Evolutionary conservation across 73 alveolate species (phyloP).

Genomic region (Symbiodinium pilosum): DNA sequence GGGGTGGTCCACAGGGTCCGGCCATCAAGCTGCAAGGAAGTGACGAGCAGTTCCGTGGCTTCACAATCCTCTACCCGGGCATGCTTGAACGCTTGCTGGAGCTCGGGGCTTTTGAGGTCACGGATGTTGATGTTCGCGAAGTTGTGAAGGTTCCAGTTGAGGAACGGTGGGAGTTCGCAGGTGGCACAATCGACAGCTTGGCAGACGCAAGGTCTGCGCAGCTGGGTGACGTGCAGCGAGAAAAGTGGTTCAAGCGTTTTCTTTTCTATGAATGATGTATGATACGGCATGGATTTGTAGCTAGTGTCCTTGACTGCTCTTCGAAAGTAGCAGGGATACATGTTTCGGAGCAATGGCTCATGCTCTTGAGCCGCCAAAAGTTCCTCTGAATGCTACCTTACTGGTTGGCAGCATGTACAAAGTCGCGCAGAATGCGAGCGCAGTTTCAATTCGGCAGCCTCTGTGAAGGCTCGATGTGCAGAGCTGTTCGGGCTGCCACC

Average conservation of each 20-base stretch:
- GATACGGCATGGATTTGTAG: neutral
- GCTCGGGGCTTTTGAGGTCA: constrained; percentile 15
- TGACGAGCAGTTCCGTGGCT: constrained; percentile 22
- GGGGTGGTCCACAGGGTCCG: constrained; percentile 82
- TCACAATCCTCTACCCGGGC: constrained; percentile 1
- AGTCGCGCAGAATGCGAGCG: neutral
- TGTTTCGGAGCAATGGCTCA: neutral
- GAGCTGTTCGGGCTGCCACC: neutral
- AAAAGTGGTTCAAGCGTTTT: constrained; percentile 50
- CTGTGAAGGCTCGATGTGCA: neutral
- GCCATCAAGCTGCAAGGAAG: neutral
- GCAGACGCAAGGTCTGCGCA: neutral
- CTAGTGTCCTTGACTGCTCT: neutral
- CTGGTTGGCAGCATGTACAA: neutral
- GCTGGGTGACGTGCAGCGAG: constrained; percentile 38
- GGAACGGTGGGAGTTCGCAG: constrained; percentile 70
- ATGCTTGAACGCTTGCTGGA: neutral
- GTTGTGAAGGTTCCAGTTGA: neutral
- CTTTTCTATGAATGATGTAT: neutral
- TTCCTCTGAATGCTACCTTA: neutral
- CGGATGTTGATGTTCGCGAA: neutral
- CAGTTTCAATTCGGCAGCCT: neutral
- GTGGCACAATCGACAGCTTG: constrained; percentile 23
- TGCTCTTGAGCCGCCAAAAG: neutral
- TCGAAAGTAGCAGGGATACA: neutral